A percentile compares a stretch with the other conserved stretches of the same genome.
phyloP scores from a whole-genome alignment of 331 rosid species.

The Dryas integrifolia region DNA sequence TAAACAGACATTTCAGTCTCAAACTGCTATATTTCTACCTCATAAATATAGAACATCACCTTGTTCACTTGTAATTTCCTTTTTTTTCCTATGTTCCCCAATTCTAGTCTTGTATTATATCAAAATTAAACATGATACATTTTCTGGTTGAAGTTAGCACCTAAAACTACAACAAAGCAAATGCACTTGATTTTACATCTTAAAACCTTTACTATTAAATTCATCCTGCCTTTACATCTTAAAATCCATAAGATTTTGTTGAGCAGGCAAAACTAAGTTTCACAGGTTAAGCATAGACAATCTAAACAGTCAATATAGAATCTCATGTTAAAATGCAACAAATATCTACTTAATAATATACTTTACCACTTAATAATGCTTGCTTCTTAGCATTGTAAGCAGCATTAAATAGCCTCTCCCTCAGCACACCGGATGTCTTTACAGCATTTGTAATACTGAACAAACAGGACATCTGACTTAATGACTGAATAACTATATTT shows the following conservation, averaged over 20 bases:
- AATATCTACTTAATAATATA: neutral
- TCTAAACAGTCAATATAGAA: neutral
- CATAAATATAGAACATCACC: neutral
- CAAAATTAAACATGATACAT: neutral
- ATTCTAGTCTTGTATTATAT: neutral
- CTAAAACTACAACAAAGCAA: neutral
- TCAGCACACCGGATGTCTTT: conserved; percentile 84
- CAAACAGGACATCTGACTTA: conserved; percentile 24
- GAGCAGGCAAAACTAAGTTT: neutral
- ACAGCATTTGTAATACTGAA: conserved; percentile 79
- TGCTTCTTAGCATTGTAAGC: conserved; percentile 92
- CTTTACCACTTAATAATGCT: conserved; percentile 79
- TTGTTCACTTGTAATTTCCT: neutral
- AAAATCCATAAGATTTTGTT: neutral
- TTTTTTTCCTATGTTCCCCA: neutral
- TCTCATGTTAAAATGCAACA: neutral
- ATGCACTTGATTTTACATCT: neutral
- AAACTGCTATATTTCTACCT: neutral
- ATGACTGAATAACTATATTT: conserved; percentile 29
- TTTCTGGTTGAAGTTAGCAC: neutral
- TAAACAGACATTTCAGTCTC: conserved; percentile 4
- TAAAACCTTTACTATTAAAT: neutral
- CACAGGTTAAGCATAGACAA: neutral
- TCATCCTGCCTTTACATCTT: neutral
- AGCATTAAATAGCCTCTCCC: conserved; percentile 78